These are phyloP conservation scores for Cantharellus cinnabarinus DNA, from an alignment of 768 basidiomycete genomes.

Conservation along the genomic window DNA sequence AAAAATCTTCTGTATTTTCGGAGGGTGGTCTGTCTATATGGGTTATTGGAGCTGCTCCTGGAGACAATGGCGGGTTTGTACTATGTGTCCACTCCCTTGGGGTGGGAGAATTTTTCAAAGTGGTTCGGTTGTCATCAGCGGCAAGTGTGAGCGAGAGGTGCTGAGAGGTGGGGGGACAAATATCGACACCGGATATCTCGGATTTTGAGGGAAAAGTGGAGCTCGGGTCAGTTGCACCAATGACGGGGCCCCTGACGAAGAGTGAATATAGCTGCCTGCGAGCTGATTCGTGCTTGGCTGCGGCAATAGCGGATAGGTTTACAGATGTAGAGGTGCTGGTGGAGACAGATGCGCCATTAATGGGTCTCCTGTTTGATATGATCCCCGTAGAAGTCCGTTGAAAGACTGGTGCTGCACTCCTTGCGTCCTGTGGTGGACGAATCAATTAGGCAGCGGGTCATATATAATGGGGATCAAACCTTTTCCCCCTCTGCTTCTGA, in stretches of 20 bases:
- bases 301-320: constrained; percentile 11
- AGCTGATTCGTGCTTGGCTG: constrained; percentile 64
- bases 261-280: constrained; percentile 51
- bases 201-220: not conserved
- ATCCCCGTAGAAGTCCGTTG: constrained; percentile 54
- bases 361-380: constrained; percentile 47
- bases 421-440: not conserved
- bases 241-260: constrained; percentile 60
- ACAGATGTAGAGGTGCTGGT: not conserved
- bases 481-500: constrained; percentile 15
- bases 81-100: too few relatives aligned
- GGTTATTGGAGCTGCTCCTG: too few relatives aligned
- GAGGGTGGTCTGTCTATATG: too few relatives aligned
- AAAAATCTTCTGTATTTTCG: too few relatives aligned
- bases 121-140: too few relatives aligned
- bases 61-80: too few relatives aligned
- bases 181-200: too few relatives aligned
- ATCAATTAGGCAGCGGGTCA: not conserved
- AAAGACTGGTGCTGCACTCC: constrained; percentile 13
- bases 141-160: too few relatives aligned
- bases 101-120: too few relatives aligned
- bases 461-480: not conserved
- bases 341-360: constrained; percentile 24
- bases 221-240: not conserved
- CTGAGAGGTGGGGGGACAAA: too few relatives aligned